Evolutionary conservation across 805 yeast genomes (phyloP).

Genomic region (Ogataea nitratoaversa): DNA sequence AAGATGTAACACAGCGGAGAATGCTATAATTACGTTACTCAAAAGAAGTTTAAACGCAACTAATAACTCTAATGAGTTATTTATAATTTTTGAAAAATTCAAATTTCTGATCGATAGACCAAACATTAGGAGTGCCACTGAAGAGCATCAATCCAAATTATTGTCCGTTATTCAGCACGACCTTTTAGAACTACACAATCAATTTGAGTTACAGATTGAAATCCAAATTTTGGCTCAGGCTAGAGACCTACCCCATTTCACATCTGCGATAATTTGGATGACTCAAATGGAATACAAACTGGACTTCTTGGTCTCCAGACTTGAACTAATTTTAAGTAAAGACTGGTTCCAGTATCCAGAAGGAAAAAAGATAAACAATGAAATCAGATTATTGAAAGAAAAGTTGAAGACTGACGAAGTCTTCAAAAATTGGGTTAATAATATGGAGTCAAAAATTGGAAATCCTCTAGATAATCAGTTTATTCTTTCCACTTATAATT

Average conservation of each 20-base stretch:
- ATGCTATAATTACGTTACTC: slow-evolving; percentile 37
- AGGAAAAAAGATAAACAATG: slow-evolving; percentile 58
- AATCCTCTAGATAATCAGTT: slow-evolving; percentile 11
- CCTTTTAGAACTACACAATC: slow-evolving; percentile 37
- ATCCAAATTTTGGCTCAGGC: slow-evolving; percentile 33
- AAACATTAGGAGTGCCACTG: slow-evolving; percentile 51
- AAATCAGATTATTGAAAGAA: slow-evolving; percentile 40
- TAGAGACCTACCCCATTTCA: slow-evolving; percentile 43
- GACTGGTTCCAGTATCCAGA: slow-evolving; percentile 63
- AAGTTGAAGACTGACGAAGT: slow-evolving; percentile 41
- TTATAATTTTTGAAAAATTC: slow-evolving; percentile 46
- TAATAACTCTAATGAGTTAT: slow-evolving; percentile 43
- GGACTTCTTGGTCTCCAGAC: slow-evolving; percentile 35
- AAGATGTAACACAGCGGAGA: slow-evolving; percentile 43
- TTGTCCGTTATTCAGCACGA: slow-evolving; percentile 46
- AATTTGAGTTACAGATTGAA: slow-evolving; percentile 28
- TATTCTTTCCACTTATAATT: slow-evolving; percentile 36
- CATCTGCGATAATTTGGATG: slow-evolving; percentile 49
- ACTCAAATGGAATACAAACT: slow-evolving; percentile 46
- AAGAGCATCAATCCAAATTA: slow-evolving; percentile 53
- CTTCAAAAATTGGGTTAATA: slow-evolving; percentile 46
- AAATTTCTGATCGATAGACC: slow-evolving; percentile 48
- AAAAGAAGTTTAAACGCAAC: slow-evolving; percentile 36
- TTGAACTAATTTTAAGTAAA: slow-evolving; percentile 51
- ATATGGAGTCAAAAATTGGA: slow-evolving; percentile 5